Percentiles rank a stretch among this genome's conserved stretches.
These are phyloP conservation scores for Halophytophthora polymorphica DNA, from an alignment of 352 stramenopile genomes.

Conservation along the genomic window DNA sequence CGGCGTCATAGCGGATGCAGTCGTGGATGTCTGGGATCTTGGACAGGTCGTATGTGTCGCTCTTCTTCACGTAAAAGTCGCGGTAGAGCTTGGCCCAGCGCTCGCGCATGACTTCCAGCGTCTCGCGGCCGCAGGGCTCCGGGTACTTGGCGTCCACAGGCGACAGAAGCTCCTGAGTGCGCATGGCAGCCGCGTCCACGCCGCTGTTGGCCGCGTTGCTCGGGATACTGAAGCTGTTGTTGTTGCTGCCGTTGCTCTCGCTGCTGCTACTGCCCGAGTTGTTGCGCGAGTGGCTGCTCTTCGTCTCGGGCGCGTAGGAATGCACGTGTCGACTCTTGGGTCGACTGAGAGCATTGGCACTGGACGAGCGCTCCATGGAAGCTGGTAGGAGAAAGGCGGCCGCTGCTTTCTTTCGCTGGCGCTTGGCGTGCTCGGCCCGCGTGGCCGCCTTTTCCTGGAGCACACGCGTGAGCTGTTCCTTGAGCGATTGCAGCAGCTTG, in stretches of 20 bases:
- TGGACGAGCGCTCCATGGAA: slow-evolving; percentile 60
- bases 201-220: slow-evolving; percentile 35
- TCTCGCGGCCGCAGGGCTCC: slow-evolving; percentile 81
- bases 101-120: slow-evolving; percentile 85
- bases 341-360: slow-evolving; percentile 53
- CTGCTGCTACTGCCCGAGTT: no score
- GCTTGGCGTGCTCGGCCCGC: slow-evolving; percentile 44
- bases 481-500: slow-evolving; percentile 92
- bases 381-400: slow-evolving; percentile 21
- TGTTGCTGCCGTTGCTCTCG: slow-evolving; percentile 17
- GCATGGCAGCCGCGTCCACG: slow-evolving; percentile 23
- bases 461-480: slow-evolving; percentile 85
- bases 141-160: slow-evolving; percentile 69
- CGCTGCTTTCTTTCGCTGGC: slow-evolving; percentile 45
- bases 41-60: slow-evolving; percentile 92
- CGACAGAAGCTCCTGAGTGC: slow-evolving; percentile 25
- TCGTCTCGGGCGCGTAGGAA: slow-evolving; percentile 41
- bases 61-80: slow-evolving; percentile 95
- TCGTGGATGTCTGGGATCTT: slow-evolving; percentile 99
- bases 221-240: slow-evolving; percentile 28
- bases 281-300: slow-evolving; percentile 14
- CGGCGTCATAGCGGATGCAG: slow-evolving; percentile 96
- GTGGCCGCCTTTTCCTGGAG: slow-evolving; percentile 77
- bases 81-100: slow-evolving; percentile 93
- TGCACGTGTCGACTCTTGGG: slow-evolving; percentile 55